A percentile compares a stretch with the other conserved stretches of the same genome.
Evolutionary conservation across 768 basidiomycete genomes (phyloP).

Genomic region (Russula sp.): DNA sequence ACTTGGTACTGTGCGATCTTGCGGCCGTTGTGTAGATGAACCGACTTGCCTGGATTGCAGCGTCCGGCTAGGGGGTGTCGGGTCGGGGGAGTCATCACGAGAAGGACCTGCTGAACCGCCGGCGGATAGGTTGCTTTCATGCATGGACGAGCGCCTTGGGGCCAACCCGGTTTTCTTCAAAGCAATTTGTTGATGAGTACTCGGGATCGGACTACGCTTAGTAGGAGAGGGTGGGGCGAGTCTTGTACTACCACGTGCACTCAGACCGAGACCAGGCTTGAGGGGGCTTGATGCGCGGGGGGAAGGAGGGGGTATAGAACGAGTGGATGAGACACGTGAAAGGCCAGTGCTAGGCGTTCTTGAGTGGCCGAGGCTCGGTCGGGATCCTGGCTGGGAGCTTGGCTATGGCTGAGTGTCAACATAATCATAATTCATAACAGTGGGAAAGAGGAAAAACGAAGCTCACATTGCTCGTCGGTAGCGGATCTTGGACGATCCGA

Average conservation of each 20-base stretch:
- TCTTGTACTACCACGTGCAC: constrained; percentile 8
- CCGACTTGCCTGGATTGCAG: constrained; percentile 32
- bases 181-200: constrained; percentile 5
- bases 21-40: constrained; percentile 29
- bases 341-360: constrained; percentile 17
- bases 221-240: constrained; percentile 44
- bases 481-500: constrained; percentile 38
- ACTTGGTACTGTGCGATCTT: constrained; percentile 12
- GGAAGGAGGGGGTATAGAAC: constrained; percentile 21
- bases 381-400: constrained; percentile 2
- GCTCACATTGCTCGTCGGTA: constrained; percentile 3
- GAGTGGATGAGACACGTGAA: constrained; percentile 17
- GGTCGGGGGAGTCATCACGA: constrained; percentile 29
- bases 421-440: background rate
- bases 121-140: constrained; percentile 28
- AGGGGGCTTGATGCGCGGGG: constrained; percentile 17
- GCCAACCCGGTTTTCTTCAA: constrained; percentile 27
- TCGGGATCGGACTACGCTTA: constrained; percentile 39
- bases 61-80: constrained; percentile 21
- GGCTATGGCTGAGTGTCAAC: constrained; percentile 1
- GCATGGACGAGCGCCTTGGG: constrained; percentile 39
- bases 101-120: constrained; percentile 32
- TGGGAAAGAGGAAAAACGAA: background rate
- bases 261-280: constrained; percentile 17
- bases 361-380: constrained; percentile 12